These are phyloP conservation scores for Salinomyces thailandicus DNA, from an alignment of 2,329 filamentous ascomycete species.

Conservation along the genomic window DNA sequence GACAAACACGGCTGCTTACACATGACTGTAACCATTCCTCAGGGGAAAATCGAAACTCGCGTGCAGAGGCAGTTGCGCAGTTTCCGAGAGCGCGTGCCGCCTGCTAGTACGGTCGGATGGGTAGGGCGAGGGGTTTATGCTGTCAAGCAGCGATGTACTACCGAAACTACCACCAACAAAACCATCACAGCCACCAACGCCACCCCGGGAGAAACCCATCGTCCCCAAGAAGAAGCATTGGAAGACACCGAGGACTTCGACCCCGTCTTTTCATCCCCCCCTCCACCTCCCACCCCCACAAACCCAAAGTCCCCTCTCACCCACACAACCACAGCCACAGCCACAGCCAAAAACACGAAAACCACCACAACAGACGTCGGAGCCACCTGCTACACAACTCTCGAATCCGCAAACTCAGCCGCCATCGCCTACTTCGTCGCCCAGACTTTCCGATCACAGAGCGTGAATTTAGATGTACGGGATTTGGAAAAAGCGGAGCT, in stretches of 20 bases:
- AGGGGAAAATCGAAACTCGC: conserved; percentile 5
- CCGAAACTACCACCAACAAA: background rate
- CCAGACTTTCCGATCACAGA: background rate
- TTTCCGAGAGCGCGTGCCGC: conserved; percentile 5
- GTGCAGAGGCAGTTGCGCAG: conserved; percentile 5
- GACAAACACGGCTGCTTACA: too few relatives aligned
- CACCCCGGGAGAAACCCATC: background rate
- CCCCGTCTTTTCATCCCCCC: background rate
- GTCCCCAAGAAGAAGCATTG: background rate
- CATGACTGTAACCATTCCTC: background rate
- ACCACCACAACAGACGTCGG: background rate
- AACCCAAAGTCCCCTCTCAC: too few relatives aligned
- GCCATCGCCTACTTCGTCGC: background rate
- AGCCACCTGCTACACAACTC: background rate
- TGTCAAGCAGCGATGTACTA: conserved; percentile 3
- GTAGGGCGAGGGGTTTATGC: conserved; percentile 3
- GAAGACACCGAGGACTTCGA: conserved; percentile 4
- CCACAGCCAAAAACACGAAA: background rate
- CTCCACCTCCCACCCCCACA: too few relatives aligned
- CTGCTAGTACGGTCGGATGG: conserved; percentile 3
- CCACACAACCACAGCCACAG: background rate
- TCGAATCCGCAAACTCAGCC: background rate
- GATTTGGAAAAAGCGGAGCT: background rate
- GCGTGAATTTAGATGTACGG: background rate
- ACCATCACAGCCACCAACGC: too few relatives aligned